phyloP scores from a whole-genome alignment of 495 filamentous ascomycete species.

The Talaromyces trachyspermus region DNA sequence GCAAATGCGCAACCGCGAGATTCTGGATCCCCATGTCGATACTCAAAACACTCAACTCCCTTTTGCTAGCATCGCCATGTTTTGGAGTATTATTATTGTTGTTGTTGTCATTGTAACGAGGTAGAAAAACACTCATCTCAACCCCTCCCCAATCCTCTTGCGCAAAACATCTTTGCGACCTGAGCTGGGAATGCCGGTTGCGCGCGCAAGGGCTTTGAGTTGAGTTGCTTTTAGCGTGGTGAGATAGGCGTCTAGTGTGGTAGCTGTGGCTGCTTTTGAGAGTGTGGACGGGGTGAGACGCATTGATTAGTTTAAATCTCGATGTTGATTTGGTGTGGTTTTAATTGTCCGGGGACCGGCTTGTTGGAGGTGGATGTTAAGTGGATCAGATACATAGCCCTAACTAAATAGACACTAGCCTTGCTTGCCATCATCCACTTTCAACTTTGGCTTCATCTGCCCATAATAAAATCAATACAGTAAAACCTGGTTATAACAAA shows the following conservation, averaged over 20 bases:
- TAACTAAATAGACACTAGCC: too few species aligned
- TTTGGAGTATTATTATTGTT: constrained; percentile 2
- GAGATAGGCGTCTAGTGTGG: constrained; percentile 21
- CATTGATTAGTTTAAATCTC: too few species aligned
- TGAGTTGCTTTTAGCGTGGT: constrained; percentile 34
- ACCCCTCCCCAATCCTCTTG: constrained; percentile 11
- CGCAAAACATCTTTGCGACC: constrained; percentile 42
- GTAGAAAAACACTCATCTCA: constrained; percentile 1
- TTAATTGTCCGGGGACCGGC: too few species aligned
- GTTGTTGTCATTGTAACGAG: background rate
- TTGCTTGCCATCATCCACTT: too few species aligned
- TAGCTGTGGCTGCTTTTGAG: too few species aligned
- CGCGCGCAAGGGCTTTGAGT: constrained; percentile 43
- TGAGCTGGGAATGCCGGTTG: constrained; percentile 41
- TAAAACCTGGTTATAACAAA: too few species aligned
- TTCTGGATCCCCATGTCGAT: constrained; percentile 87
- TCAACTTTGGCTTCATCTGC: too few species aligned
- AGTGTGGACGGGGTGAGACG: too few species aligned
- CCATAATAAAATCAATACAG: too few species aligned
- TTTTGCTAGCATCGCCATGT: background rate
- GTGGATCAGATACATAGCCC: too few species aligned
- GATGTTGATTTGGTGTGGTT: too few species aligned
- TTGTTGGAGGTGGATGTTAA: too few species aligned
- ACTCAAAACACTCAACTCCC: constrained; percentile 53
- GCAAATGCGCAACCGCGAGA: constrained; percentile 56